A percentile compares a stretch with the other conserved stretches of the same genome.
phyloP scores from a whole-genome alignment of 2,329 filamentous ascomycete species.

The Albifimbria verrucaria region DNA sequence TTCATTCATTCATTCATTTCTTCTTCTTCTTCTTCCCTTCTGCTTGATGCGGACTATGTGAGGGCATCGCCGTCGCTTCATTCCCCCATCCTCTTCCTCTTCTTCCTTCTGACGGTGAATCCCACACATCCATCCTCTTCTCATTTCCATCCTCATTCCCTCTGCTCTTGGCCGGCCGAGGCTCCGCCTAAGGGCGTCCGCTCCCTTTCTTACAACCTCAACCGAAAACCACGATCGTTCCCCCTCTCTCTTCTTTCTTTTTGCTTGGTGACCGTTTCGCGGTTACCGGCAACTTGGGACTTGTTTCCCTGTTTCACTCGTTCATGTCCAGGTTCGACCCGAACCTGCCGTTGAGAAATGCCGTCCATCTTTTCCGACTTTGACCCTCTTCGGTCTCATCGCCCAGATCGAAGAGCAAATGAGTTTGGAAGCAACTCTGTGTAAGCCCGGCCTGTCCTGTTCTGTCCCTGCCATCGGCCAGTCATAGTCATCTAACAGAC shows the following conservation, averaged over 20 bases:
- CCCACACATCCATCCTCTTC: background rate
- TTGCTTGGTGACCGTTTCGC: background rate
- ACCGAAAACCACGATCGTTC: no score
- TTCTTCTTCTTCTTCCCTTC: background rate
- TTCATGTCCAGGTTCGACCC: background rate
- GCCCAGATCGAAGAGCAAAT: background rate
- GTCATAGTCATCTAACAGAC: no score
- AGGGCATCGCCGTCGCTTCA: background rate
- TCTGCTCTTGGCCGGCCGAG: no score
- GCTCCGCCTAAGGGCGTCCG: background rate
- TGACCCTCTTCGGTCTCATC: background rate
- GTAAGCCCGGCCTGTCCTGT: background rate
- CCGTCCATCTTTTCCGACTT: background rate
- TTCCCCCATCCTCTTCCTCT: slow-evolving; percentile 2
- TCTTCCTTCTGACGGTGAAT: no score
- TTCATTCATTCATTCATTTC: background rate
- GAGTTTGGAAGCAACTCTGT: background rate
- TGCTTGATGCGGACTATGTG: background rate
- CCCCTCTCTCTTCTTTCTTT: no score
- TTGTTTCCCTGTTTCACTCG: background rate
- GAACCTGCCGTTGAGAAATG: background rate
- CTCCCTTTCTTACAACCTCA: background rate
- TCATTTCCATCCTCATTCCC: background rate
- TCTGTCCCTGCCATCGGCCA: background rate
- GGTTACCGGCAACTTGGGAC: background rate